These are phyloP conservation scores for Penicillium sp. DNA, from an alignment of 2,329 filamentous ascomycete genomes.

Conservation along the genomic window DNA sequence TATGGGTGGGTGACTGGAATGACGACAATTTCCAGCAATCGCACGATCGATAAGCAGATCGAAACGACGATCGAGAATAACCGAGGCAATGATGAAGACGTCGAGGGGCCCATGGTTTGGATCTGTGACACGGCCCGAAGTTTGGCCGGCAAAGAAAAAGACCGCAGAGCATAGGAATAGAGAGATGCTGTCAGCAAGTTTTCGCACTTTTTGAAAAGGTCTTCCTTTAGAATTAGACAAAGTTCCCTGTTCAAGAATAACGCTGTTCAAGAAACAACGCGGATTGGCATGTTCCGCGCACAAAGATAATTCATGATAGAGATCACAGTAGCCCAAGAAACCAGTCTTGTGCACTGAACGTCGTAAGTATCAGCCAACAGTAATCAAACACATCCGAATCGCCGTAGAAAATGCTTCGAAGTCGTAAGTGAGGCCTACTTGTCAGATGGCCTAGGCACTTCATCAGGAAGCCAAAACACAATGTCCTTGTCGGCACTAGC, in stretches of 20 bases:
- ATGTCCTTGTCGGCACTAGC: constrained; percentile 87
- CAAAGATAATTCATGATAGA: not conserved
- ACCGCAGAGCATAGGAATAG: constrained; percentile 40
- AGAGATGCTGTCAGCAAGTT: not conserved
- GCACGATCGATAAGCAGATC: constrained; percentile 69
- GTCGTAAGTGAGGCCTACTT: constrained; percentile 33
- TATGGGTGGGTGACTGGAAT: constrained; percentile 69
- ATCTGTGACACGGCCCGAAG: constrained; percentile 69
- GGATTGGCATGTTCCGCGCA: not conserved
- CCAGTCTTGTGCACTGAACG: not conserved
- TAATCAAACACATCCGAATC: not conserved
- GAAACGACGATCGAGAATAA: constrained; percentile 63
- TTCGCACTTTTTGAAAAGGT: not conserved
- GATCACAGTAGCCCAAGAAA: not conserved
- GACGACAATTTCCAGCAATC: constrained; percentile 75
- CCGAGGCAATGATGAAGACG: constrained; percentile 53
- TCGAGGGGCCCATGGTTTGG: constrained; percentile 68
- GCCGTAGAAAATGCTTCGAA: not conserved
- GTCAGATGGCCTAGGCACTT: constrained; percentile 45
- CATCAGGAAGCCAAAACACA: constrained; percentile 78
- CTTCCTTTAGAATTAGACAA: not conserved
- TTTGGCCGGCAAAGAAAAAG: constrained; percentile 70
- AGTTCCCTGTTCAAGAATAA: not conserved
- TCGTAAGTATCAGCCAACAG: not conserved
- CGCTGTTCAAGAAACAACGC: not conserved